Evolutionary conservation across 2,329 filamentous ascomycete species (phyloP).

Genomic region (Diaporthe amygdali): DNA sequence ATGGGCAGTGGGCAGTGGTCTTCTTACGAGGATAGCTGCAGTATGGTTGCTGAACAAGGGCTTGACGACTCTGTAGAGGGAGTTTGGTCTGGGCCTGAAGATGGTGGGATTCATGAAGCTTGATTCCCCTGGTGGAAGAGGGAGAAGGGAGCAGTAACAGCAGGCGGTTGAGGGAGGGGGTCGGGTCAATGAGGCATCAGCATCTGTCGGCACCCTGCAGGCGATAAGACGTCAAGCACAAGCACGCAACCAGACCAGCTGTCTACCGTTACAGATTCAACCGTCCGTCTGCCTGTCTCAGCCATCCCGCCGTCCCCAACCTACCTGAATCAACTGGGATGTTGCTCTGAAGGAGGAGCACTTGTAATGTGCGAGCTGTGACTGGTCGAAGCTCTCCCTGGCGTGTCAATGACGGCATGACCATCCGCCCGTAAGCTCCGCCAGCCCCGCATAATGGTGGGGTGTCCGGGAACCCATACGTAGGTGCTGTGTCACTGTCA

Average conservation of each 20-base stretch:
- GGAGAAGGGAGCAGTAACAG: neutral
- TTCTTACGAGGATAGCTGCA: neutral
- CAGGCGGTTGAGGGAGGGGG: neutral
- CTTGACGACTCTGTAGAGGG: conserved; percentile 8
- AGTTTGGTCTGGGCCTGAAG: neutral
- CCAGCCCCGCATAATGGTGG: neutral
- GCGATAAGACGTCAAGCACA: neutral
- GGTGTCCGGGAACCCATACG: neutral
- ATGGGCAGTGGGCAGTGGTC: neutral
- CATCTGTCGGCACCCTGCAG: neutral
- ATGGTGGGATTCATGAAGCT: conserved; percentile 17
- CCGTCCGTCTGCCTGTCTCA: neutral
- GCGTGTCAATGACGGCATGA: conserved; percentile 16
- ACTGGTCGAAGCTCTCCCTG: conserved; percentile 20
- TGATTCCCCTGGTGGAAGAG: neutral
- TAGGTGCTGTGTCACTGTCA: neutral
- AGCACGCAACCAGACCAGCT: neutral
- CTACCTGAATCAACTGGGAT: conserved; percentile 7
- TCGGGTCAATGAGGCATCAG: neutral
- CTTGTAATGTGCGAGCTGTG: conserved; percentile 17
- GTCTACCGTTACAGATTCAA: neutral
- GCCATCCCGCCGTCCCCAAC: neutral
- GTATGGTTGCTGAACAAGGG: neutral
- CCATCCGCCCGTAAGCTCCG: neutral
- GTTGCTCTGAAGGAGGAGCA: neutral